These are phyloP conservation scores for Ensete glaucum DNA, from an alignment of 176 grass and related monocot species.

Conservation along the genomic window DNA sequence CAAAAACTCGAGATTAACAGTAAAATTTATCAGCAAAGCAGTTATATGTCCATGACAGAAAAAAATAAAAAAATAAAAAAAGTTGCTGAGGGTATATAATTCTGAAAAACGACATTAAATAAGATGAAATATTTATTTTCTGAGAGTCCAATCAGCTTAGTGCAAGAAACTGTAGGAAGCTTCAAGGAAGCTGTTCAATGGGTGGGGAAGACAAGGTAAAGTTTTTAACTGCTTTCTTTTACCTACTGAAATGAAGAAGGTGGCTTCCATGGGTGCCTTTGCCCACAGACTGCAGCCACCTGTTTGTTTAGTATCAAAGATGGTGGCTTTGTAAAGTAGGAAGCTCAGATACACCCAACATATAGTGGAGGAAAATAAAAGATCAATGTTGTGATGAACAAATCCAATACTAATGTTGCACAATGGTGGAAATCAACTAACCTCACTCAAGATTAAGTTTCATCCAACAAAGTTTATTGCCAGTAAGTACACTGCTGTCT, in stretches of 20 bases:
- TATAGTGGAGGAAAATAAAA: not conserved
- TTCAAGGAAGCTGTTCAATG: not conserved
- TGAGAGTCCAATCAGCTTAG: not conserved
- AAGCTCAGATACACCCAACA: not conserved
- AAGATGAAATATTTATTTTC: not conserved
- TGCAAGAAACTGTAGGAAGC: not conserved
- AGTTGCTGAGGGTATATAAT: too few species aligned
- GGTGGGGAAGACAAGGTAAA: not conserved
- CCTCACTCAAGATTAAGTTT: not conserved
- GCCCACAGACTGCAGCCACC: not conserved
- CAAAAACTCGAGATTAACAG: too few species aligned
- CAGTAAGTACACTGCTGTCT: too few species aligned
- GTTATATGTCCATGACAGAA: too few species aligned
- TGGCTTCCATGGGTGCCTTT: not conserved
- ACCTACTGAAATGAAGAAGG: not conserved
- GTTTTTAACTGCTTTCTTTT: not conserved
- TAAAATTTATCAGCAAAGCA: too few species aligned
- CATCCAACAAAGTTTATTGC: too few species aligned
- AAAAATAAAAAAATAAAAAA: too few species aligned
- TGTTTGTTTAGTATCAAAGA: not conserved
- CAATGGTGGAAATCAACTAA: not conserved
- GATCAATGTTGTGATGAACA: not conserved
- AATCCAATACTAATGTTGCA: too few species aligned
- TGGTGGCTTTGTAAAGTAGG: not conserved
- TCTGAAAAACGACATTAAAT: not conserved